Conservation (phyloP, 768 basidiomycete species). For the Macrolepiota dolichaula region DNA sequence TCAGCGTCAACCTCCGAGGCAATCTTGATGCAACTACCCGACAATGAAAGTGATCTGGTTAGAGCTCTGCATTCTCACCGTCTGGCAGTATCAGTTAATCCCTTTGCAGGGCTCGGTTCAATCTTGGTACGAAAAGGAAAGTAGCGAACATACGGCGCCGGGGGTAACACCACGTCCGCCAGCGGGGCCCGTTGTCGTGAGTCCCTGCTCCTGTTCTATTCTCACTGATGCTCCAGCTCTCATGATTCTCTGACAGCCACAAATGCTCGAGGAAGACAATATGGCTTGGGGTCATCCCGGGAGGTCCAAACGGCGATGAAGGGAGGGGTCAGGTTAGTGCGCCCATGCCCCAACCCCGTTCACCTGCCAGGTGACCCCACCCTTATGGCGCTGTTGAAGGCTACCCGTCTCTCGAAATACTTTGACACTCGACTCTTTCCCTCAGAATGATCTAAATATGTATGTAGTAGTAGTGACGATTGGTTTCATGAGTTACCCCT, state of each 20-base stretch:
- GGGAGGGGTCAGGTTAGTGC: neutral
- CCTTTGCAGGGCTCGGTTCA: neutral
- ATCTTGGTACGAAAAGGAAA: neutral
- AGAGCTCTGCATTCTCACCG: neutral
- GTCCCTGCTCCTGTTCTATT: neutral
- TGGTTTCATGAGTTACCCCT: neutral
- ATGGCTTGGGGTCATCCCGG: conserved; percentile 15
- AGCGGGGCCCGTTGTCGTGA: neutral
- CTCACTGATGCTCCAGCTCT: neutral
- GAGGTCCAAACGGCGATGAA: neutral
- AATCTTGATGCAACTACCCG: neutral
- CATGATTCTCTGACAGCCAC: conserved; percentile 5
- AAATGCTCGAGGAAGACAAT: conserved; percentile 16
- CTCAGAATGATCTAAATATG: neutral
- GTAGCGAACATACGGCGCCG: neutral
- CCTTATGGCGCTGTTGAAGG: neutral
- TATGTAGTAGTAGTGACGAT: neutral
- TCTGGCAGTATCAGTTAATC: neutral
- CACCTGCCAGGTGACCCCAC: neutral
- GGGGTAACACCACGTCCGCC: neutral
- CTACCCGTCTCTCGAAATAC: neutral
- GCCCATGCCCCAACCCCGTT: neutral
- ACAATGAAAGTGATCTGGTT: neutral
- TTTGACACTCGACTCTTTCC: neutral
- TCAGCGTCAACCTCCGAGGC: neutral